Evolutionary conservation across 129 eudicot species (phyloP), one percentile per base, ranked within the genome.

Genomic region (Glebionis coronaria): DNA sequence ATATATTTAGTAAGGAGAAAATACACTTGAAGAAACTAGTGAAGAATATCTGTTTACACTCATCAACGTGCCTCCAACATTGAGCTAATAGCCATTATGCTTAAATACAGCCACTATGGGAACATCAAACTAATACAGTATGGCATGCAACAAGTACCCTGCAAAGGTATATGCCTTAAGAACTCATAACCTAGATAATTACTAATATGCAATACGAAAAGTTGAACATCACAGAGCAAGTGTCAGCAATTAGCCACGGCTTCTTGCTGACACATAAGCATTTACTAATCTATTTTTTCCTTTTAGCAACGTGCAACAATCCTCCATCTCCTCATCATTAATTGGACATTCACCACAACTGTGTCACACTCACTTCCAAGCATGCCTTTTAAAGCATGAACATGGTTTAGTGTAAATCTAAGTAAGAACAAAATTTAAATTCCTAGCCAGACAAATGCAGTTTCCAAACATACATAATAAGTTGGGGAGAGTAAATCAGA

Each of bases 41-140:
- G 25, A 23, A 23, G 25, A 23, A 23, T n/a, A 23, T 23, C 25
- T 23, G 25, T 23, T n/a, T 23, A 23, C 25, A 23, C 25, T 23
- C 25, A 23, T 23, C 25, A 23, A 23, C 25, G 25, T 23, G 25
- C 25, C 25, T 23, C 25, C 25, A 23, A 23, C 25, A 23, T 23
- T 23, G 1, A 23, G 25, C 25, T 23, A 23, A 23, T 23, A 23
- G 25, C 25, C 25, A 23, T 23, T 23, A 23, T 23, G 25, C 25
- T 23, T 23, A 23, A 1, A 23, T 23, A 23, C 25, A 23, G 25
- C 25, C 25, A 23, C 25, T 23, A 23, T 23, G 25, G 25, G 25
- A 72, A 27, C n/a, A 72, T 72, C 77, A 73, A 63, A 53, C 53
- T 18, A 73, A 71, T 49, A 23, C 70, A 73, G 77, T 20, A 63